Evolutionary conservation across 2,329 filamentous ascomycete species (phyloP).

Genomic region (Fusarium tricinctum): DNA sequence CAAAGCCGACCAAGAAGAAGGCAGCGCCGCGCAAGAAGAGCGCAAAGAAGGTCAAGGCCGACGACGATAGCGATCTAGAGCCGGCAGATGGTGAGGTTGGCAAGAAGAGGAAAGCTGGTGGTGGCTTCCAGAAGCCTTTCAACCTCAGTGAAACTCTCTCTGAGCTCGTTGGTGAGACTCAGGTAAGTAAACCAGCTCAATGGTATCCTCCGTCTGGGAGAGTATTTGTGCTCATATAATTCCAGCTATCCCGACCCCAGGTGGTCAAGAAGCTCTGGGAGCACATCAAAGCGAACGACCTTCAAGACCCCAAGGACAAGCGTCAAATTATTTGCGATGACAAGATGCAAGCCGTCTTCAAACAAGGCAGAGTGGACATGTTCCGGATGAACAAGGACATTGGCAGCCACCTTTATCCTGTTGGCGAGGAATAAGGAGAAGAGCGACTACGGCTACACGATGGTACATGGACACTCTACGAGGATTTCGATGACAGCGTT

Average conservation of each 20-base stretch:
- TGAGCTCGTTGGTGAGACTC: slow-evolving; percentile 77
- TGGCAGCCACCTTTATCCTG: slow-evolving; percentile 87
- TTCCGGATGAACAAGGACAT: slow-evolving; percentile 99
- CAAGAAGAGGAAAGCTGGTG: slow-evolving; percentile 84
- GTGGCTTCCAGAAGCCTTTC: slow-evolving; percentile 93
- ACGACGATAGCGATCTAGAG: slow-evolving; percentile 84
- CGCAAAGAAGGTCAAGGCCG: slow-evolving; percentile 78
- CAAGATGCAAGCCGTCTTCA: slow-evolving; percentile 91
- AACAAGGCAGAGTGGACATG: slow-evolving; percentile 93
- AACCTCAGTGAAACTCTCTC: slow-evolving; percentile 78
- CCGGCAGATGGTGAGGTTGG: slow-evolving; percentile 68
- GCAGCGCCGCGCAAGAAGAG: slow-evolving; percentile 77
- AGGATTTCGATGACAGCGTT: slow-evolving; percentile 45
- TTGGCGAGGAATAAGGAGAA: slow-evolving; percentile 66
- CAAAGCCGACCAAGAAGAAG: slow-evolving; percentile 73
- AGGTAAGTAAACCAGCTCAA: slow-evolving; percentile 62
- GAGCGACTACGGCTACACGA: slow-evolving; percentile 5
- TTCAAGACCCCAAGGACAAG: slow-evolving; percentile 93
- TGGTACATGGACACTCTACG: slow-evolving; percentile 13
- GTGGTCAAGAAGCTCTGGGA: slow-evolving; percentile 97
- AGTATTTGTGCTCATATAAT: slow-evolving; percentile 20
- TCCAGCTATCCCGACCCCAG: slow-evolving; percentile 88
- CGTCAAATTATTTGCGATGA: slow-evolving; percentile 95
- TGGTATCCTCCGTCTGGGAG: background rate
- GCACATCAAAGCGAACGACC: slow-evolving; percentile 88